Evolutionary conservation across 2,329 filamentous ascomycete genomes (phyloP).

Genomic region (Colletotrichum aenigma): DNA sequence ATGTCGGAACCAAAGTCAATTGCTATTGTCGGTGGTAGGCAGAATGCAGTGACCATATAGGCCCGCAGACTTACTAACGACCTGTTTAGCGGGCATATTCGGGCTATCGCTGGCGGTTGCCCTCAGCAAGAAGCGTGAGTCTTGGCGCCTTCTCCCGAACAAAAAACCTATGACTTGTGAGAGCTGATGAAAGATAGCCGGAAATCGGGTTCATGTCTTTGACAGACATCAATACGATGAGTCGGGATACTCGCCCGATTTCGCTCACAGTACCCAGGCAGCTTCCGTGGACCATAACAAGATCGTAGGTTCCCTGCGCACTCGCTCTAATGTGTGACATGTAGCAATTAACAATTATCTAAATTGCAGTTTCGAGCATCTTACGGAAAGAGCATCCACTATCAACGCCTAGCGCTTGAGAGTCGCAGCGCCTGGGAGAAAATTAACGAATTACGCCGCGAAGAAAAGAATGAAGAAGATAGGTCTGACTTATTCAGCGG

Average conservation of each 20-base stretch:
- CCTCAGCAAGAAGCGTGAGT: constrained; percentile 23
- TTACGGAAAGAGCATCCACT: constrained; percentile 26
- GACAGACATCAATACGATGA: constrained; percentile 24
- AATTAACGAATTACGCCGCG: constrained; percentile 11
- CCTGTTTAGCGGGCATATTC: constrained; percentile 25
- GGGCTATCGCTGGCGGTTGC: constrained; percentile 27
- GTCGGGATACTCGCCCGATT: constrained; percentile 23
- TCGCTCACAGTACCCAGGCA: constrained; percentile 19
- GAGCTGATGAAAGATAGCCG: not conserved
- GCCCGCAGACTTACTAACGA: not conserved
- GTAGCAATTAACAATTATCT: not conserved
- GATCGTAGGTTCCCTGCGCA: constrained; percentile 17
- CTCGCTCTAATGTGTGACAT: not conserved
- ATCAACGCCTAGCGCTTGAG: constrained; percentile 27
- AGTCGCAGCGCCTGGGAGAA: constrained; percentile 25
- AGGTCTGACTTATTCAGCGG: constrained; percentile 20
- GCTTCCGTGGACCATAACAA: constrained; percentile 31
- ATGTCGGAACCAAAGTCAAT: constrained; percentile 1
- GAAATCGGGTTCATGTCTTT: constrained; percentile 23
- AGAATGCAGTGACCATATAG: not conserved
- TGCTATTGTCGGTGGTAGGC: constrained; percentile 1
- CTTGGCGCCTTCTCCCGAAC: not conserved
- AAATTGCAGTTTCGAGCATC: constrained; percentile 26
- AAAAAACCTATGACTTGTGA: not conserved
- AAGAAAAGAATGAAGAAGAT: not conserved